Percentiles rank a stretch among this genome's conserved stretches.
Conservation (phyloP, 805 yeast genomes). For the Candida chauliodis region DNA sequence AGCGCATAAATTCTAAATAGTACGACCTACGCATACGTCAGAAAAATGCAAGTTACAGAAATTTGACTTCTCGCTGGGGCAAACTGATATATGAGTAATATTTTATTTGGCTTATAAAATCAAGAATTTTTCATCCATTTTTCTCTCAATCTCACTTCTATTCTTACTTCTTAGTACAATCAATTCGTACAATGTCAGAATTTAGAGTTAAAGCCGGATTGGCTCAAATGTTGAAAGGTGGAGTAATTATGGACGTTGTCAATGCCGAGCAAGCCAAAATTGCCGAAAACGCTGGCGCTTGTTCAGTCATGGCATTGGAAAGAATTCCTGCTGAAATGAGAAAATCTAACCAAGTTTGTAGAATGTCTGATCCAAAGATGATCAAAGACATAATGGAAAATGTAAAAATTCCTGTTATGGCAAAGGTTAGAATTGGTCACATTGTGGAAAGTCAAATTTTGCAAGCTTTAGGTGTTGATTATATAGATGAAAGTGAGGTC, state of each 20-base stretch:
- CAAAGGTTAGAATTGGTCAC: conserved; percentile 82
- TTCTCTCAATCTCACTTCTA: no score
- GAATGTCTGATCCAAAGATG: conserved; percentile 85
- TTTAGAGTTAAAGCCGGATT: conserved; percentile 68
- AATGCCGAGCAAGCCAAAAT: conserved; percentile 75
- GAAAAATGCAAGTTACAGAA: no score
- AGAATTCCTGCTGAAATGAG: conserved; percentile 84
- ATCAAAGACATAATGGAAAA: conserved; percentile 69
- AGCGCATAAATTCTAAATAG: no score
- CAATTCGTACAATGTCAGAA: conserved; percentile 29
- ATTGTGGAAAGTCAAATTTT: conserved; percentile 76
- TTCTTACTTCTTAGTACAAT: no score
- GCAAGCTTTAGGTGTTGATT: conserved; percentile 69
- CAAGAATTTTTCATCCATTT: no score
- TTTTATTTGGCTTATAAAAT: neutral
- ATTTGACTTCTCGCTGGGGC: neutral
- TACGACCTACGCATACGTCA: no score
- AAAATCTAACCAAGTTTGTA: conserved; percentile 74
- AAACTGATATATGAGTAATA: neutral
- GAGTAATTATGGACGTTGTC: conserved; percentile 73
- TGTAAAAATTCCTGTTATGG: conserved; percentile 69
- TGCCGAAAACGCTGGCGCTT: conserved; percentile 83
- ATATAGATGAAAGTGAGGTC: conserved; percentile 82
- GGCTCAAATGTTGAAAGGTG: conserved; percentile 84
- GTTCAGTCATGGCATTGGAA: conserved; percentile 88